phyloP scores from a whole-genome alignment of 2,329 filamentous ascomycete genomes.

The Neodidymelliopsis sp. region DNA sequence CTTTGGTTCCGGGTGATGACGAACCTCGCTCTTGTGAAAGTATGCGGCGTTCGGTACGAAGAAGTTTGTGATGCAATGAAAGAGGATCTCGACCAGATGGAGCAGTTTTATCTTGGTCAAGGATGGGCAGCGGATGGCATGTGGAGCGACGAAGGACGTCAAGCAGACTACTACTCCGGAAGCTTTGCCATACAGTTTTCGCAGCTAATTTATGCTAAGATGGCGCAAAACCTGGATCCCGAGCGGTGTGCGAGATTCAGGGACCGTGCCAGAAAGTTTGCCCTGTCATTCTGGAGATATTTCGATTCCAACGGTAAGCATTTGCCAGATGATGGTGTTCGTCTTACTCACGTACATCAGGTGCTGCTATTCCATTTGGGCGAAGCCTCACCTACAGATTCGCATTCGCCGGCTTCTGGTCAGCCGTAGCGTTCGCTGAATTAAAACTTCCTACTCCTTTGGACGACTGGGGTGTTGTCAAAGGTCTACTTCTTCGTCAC shows the following conservation, averaged over 20 bases:
- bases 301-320: slow-evolving; percentile 55
- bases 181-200: slow-evolving; percentile 63
- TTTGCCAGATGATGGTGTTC: neutral
- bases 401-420: slow-evolving; percentile 59
- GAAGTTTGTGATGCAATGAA: slow-evolving; percentile 51
- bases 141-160: slow-evolving; percentile 50
- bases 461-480: slow-evolving; percentile 51
- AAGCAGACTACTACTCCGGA: slow-evolving; percentile 63
- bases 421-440: slow-evolving; percentile 55
- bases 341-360: slow-evolving; percentile 35
- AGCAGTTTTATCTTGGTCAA: slow-evolving; percentile 55
- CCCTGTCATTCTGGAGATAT: slow-evolving; percentile 56
- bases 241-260: slow-evolving; percentile 49
- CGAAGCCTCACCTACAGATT: slow-evolving; percentile 62
- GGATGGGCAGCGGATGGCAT: slow-evolving; percentile 60
- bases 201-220: slow-evolving; percentile 57
- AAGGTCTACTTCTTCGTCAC: slow-evolving; percentile 60
- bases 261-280: slow-evolving; percentile 53
- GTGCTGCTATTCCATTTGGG: slow-evolving; percentile 61
- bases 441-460: slow-evolving; percentile 52
- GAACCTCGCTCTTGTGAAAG: slow-evolving; percentile 56
- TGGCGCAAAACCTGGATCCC: slow-evolving; percentile 54
- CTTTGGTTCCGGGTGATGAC: slow-evolving; percentile 62
- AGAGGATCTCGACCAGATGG: slow-evolving; percentile 54
- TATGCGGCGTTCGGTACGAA: slow-evolving; percentile 49